phyloP scores from a whole-genome alignment of 2,329 filamentous ascomycete species.

The Cercospora citrullina region DNA sequence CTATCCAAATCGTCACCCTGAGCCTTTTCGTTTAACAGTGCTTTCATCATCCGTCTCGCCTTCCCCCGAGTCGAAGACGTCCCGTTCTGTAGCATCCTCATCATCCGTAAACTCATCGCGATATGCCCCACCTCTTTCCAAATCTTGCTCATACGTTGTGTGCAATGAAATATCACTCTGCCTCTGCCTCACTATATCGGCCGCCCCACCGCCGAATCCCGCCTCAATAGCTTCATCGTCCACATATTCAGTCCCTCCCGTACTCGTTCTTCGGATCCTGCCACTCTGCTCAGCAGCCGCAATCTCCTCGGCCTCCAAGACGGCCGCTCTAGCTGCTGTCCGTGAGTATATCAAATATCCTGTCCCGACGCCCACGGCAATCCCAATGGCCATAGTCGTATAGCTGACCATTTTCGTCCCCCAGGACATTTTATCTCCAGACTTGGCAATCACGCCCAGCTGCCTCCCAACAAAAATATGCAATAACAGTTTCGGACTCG shows the following conservation, averaged over 20 bases:
- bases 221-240: constrained; percentile 43
- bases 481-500: constrained; percentile 83
- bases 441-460: constrained; percentile 78
- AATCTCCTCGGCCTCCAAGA: constrained; percentile 50
- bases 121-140: constrained; percentile 44
- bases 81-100: constrained; percentile 45
- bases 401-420: constrained; percentile 82
- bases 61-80: constrained; percentile 49
- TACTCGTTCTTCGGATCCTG: constrained; percentile 30
- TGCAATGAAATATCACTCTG: constrained; percentile 54
- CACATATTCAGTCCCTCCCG: constrained; percentile 44
- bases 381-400: constrained; percentile 71
- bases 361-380: constrained; percentile 69
- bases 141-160: constrained; percentile 56
- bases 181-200: constrained; percentile 47
- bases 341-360: constrained; percentile 81
- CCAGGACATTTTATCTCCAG: constrained; percentile 77
- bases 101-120: constrained; percentile 47
- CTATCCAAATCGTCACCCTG: constrained; percentile 6
- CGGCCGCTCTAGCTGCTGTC: constrained; percentile 51
- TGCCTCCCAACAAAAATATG: constrained; percentile 89
- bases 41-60: constrained; percentile 38
- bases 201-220: constrained; percentile 32
- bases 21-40: constrained; percentile 11
- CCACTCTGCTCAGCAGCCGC: constrained; percentile 35